A percentile compares a stretch with the other conserved stretches of the same genome.
Conservation (phyloP, 1,139 yeast genomes). For the Sugiyamaella castrensis region DNA sequence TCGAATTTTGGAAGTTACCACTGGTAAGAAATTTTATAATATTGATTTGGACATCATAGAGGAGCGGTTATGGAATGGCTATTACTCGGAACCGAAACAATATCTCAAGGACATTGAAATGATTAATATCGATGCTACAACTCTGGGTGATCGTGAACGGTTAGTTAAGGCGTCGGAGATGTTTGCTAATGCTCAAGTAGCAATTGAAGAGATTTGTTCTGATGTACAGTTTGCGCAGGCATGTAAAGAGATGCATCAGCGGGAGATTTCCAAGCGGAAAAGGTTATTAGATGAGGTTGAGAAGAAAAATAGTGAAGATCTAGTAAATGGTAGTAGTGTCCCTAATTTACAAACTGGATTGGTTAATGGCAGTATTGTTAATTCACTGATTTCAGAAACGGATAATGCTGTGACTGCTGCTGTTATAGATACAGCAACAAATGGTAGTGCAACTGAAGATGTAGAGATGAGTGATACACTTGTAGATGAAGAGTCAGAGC, state of each 20-base stretch:
- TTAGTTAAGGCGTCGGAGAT: conserved; percentile 88
- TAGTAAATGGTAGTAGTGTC: conserved; percentile 4
- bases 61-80: conserved; percentile 96
- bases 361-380: too few relatives aligned
- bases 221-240: conserved; percentile 68
- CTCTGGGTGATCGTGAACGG: conserved; percentile 79
- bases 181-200: conserved; percentile 95
- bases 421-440: background rate
- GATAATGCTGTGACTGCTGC: too few relatives aligned
- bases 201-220: conserved; percentile 80
- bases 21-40: conserved; percentile 71
- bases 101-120: conserved; percentile 78
- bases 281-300: conserved; percentile 16
- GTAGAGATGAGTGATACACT: conserved; percentile 14
- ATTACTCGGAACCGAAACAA: conserved; percentile 88
- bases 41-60: conserved; percentile 94
- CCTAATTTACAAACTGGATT: too few relatives aligned
- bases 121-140: conserved; percentile 75
- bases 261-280: conserved; percentile 48
- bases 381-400: too few relatives aligned
- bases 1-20: conserved; percentile 73
- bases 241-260: conserved; percentile 67
- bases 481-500: conserved; percentile 6
- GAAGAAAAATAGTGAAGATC: conserved; percentile 9
- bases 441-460: background rate